These are phyloP conservation scores for Magnusiomyces ingens DNA, from an alignment of 1,139 yeast genomes.

Conservation along the genomic window DNA sequence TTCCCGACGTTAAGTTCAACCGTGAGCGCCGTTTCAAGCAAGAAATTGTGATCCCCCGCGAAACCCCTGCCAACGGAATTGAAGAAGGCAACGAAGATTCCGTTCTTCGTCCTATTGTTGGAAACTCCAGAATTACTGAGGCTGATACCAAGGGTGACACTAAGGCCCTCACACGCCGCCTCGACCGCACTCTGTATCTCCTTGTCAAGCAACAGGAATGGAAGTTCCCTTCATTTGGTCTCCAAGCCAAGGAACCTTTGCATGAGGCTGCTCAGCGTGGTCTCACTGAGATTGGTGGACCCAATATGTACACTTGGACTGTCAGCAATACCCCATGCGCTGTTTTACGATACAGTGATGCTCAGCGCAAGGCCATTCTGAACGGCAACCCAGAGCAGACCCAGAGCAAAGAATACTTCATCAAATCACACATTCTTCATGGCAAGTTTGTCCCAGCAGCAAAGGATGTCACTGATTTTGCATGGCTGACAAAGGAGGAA, in stretches of 20 bases:
- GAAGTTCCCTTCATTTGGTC: slow-evolving; percentile 68
- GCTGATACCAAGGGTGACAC: slow-evolving; percentile 64
- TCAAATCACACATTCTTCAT: slow-evolving; percentile 86
- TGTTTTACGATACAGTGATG: slow-evolving; percentile 32
- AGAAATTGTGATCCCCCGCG: slow-evolving; percentile 61
- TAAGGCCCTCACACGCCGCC: slow-evolving; percentile 66
- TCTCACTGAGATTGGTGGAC: slow-evolving; percentile 65
- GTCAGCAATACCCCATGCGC: slow-evolving; percentile 88
- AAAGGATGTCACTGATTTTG: slow-evolving; percentile 41
- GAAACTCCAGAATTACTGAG: slow-evolving; percentile 65
- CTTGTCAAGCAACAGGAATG: slow-evolving; percentile 52
- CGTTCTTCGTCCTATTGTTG: slow-evolving; percentile 61
- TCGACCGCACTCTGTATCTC: slow-evolving; percentile 75
- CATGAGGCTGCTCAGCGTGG: slow-evolving; percentile 75
- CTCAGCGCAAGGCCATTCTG: slow-evolving; percentile 1
- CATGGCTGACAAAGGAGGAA: slow-evolving; percentile 86
- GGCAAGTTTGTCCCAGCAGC: slow-evolving; percentile 59
- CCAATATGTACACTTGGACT: slow-evolving; percentile 72
- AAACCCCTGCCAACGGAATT: slow-evolving; percentile 39
- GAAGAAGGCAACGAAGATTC: slow-evolving; percentile 38
- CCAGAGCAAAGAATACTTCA: slow-evolving; percentile 50
- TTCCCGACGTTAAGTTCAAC: slow-evolving; percentile 78
- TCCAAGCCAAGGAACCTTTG: slow-evolving; percentile 44
- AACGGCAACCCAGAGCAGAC: background rate
- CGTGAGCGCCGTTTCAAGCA: slow-evolving; percentile 87